A percentile compares a stretch with the other conserved stretches of the same genome.
Evolutionary conservation across 371 early-diverging fungal genomes (phyloP).

Genomic region (Sporodiniella umbellata): DNA sequence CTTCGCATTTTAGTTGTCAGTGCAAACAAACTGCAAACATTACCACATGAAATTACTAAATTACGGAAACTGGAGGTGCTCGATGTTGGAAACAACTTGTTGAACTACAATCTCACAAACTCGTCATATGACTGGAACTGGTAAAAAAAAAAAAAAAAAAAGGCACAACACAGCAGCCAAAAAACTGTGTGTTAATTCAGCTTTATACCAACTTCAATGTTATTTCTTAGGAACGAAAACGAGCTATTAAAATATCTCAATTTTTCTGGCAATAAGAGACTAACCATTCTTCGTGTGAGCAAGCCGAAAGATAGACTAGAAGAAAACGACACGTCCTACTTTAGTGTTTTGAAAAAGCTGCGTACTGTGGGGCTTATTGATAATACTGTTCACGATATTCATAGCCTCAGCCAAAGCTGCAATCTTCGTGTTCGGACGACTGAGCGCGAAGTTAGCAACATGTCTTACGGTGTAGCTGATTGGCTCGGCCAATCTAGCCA

Average conservation of each 20-base stretch:
- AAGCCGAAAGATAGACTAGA: conserved; percentile 24
- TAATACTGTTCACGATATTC: conserved; percentile 75
- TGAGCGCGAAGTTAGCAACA: conserved; percentile 68
- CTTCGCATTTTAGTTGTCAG: conserved; percentile 76
- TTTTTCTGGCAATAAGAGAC: conserved; percentile 82
- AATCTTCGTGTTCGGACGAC: conserved; percentile 82
- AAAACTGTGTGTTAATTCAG: no score
- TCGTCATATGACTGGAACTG: conserved; percentile 96
- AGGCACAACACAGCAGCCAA: no score
- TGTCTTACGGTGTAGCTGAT: conserved; percentile 86
- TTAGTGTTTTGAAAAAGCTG: conserved; percentile 72
- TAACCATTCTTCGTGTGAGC: conserved; percentile 90
- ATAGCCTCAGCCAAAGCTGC: conserved; percentile 74
- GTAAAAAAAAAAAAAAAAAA: no score
- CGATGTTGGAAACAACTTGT: conserved; percentile 81
- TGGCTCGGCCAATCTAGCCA: conserved; percentile 57
- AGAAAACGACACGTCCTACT: conserved; percentile 66
- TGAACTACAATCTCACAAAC: conserved; percentile 89
- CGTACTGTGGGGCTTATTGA: conserved; percentile 84
- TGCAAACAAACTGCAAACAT: conserved; percentile 81
- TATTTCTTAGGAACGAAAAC: conserved; percentile 74
- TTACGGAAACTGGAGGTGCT: conserved; percentile 69
- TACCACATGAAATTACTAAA: conserved; percentile 87
- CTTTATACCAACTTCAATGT: no score
- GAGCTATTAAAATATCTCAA: conserved; percentile 80